phyloP scores from a whole-genome alignment of 2,329 filamentous ascomycete genomes.

The Plectosphaerella sp. region DNA sequence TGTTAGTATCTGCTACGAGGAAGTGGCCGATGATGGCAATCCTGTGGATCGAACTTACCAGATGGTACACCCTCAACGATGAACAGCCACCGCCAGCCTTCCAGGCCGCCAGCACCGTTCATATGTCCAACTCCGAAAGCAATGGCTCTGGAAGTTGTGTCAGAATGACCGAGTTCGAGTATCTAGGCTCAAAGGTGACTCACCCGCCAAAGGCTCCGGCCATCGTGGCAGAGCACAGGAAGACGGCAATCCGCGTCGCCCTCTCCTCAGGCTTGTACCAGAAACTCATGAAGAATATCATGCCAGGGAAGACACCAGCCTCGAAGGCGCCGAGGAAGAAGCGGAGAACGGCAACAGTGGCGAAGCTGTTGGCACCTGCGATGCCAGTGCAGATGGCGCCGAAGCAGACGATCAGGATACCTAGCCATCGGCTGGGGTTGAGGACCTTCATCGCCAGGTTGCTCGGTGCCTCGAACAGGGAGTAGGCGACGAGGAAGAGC shows the following conservation, averaged over 20 bases:
- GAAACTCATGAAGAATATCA: conserved; percentile 58
- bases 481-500: conserved; percentile 50
- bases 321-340: conserved; percentile 53
- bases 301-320: conserved; percentile 55
- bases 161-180: too few relatives aligned
- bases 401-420: background rate
- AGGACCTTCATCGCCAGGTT: conserved; percentile 16
- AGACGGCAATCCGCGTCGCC: conserved; percentile 46
- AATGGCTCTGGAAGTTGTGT: conserved; percentile 28
- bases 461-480: conserved; percentile 16
- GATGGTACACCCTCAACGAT: conserved; percentile 16
- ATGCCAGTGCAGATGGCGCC: background rate
- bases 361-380: conserved; percentile 9
- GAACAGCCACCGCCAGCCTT: conserved; percentile 48
- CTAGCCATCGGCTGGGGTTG: conserved; percentile 40
- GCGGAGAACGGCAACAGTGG: conserved; percentile 24
- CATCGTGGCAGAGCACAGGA: conserved; percentile 68
- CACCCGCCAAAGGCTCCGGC: conserved; percentile 61
- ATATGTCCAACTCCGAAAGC: conserved; percentile 55
- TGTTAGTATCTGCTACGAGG: background rate
- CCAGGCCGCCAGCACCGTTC: conserved; percentile 43
- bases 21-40: background rate
- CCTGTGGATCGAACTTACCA: background rate
- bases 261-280: conserved; percentile 51
- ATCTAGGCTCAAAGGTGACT: background rate